A percentile compares a stretch with the other conserved stretches of the same genome.
phyloP scores from a whole-genome alignment of 2,329 filamentous ascomycete genomes.

The Fusarium nelsonii region DNA sequence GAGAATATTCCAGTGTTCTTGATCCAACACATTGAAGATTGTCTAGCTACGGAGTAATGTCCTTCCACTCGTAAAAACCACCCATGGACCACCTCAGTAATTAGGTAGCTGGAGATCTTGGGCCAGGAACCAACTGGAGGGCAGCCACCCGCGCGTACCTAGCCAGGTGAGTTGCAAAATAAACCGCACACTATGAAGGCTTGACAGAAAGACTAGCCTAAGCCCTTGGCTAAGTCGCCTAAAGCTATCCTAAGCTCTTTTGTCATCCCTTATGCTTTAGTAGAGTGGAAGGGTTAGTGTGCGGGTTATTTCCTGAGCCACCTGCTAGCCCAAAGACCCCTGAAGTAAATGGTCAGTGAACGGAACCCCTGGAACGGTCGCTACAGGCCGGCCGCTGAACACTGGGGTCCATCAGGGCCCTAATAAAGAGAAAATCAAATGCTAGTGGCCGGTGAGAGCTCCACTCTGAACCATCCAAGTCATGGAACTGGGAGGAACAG shows the following conservation, averaged over 20 bases:
- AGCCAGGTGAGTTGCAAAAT: no score
- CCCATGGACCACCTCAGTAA: conserved; percentile 4
- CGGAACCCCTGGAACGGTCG: conserved; percentile 37
- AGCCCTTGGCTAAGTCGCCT: no score
- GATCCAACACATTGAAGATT: conserved; percentile 22
- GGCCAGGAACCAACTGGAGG: conserved; percentile 21
- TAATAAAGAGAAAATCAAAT: conserved; percentile 16
- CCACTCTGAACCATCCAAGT: conserved; percentile 16
- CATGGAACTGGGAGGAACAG: conserved; percentile 39
- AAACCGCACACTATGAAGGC: no score
- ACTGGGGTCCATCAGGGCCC: conserved; percentile 32
- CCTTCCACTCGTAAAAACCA: conserved; percentile 5
- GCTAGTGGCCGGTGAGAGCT: conserved; percentile 30
- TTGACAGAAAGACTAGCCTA: no score
- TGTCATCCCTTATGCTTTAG: no score
- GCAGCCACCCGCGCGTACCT: conserved; percentile 34
- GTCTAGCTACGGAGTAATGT: conserved; percentile 16
- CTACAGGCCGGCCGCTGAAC: conserved; percentile 32
- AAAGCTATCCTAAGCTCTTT: no score
- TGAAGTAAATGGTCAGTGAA: conserved; percentile 25
- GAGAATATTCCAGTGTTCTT: neutral
- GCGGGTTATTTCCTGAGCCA: no score
- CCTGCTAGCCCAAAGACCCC: conserved; percentile 37
- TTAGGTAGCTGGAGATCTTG: conserved; percentile 5
- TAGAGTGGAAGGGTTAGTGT: no score